Percentiles rank a stretch among this genome's conserved stretches.
phyloP scores from a whole-genome alignment of 129 eudicot genomes.

The Helianthus tuberosus region DNA sequence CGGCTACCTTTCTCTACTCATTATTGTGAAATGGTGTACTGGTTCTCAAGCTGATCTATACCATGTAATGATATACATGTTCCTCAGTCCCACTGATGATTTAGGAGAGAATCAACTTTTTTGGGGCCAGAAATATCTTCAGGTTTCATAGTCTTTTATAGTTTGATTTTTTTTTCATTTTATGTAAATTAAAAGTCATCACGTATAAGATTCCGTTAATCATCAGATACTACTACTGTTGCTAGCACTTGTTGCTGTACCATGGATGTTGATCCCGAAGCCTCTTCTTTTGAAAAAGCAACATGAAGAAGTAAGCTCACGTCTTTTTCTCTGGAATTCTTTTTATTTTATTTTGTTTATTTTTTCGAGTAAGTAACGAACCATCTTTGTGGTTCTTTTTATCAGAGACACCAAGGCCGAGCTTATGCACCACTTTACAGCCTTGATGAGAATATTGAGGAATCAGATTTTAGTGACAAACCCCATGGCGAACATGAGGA shows the following conservation, averaged over 20 bases:
- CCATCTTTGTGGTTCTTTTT: too few species aligned
- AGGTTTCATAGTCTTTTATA: constrained; percentile 46
- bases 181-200: constrained; percentile 10
- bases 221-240: constrained; percentile 61
- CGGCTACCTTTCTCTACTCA: constrained; percentile 90
- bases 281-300: constrained; percentile 78
- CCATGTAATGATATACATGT: constrained; percentile 91
- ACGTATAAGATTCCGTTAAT: background rate
- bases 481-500: constrained; percentile 60
- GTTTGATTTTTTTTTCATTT: background rate
- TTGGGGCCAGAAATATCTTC: constrained; percentile 76
- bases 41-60: constrained; percentile 91
- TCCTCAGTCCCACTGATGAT: constrained; percentile 83
- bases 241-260: constrained; percentile 82
- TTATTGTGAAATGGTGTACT: constrained; percentile 83
- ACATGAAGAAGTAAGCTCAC: constrained; percentile 63
- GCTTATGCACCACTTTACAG: constrained; percentile 58
- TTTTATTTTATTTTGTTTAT: too few species aligned
- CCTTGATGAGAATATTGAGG: constrained; percentile 47
- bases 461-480: constrained; percentile 45
- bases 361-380: too few species aligned
- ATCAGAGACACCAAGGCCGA: constrained; percentile 67
- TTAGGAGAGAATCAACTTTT: constrained; percentile 87
- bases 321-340: too few species aligned
- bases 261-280: constrained; percentile 94